phyloP scores from a whole-genome alignment of 129 eudicot genomes.

The Lactuca sativa region DNA sequence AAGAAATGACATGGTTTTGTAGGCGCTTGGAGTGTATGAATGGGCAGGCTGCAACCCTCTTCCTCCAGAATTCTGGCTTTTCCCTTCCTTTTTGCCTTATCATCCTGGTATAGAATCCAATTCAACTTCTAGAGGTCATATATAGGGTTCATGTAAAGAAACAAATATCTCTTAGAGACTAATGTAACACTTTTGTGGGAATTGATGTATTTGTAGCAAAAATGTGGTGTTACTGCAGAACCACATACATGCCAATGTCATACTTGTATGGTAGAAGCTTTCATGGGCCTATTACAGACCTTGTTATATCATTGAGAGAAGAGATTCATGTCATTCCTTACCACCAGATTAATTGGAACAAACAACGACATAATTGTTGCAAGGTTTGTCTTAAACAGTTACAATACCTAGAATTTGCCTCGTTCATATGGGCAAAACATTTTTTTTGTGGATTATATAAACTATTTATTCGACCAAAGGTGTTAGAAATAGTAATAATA shows the following conservation, averaged over 20 bases:
- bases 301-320: conserved; percentile 38
- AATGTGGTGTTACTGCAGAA: conserved; percentile 60
- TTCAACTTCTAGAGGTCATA: not conserved
- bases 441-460: too few species aligned
- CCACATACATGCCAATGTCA: conserved; percentile 61
- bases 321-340: conserved; percentile 49
- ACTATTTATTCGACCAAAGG: not conserved
- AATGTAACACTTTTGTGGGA: not conserved
- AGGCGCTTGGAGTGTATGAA: conserved; percentile 43
- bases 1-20: not conserved
- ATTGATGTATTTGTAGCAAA: conserved; percentile 43
- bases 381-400: conserved; percentile 27
- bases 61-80: conserved; percentile 74
- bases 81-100: conserved; percentile 34
- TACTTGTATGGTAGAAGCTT: conserved; percentile 38
- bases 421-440: too few species aligned
- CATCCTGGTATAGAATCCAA: conserved; percentile 29
- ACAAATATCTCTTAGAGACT: not conserved
- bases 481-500: too few species aligned
- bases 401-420: too few species aligned
- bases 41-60: conserved; percentile 42
- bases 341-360: conserved; percentile 48
- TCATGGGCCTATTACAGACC: conserved; percentile 52
- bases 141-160: not conserved
- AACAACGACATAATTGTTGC: conserved; percentile 56